These are phyloP conservation scores for Exophiala sp. DNA, from an alignment of 2,329 filamentous ascomycete species.

Conservation along the genomic window DNA sequence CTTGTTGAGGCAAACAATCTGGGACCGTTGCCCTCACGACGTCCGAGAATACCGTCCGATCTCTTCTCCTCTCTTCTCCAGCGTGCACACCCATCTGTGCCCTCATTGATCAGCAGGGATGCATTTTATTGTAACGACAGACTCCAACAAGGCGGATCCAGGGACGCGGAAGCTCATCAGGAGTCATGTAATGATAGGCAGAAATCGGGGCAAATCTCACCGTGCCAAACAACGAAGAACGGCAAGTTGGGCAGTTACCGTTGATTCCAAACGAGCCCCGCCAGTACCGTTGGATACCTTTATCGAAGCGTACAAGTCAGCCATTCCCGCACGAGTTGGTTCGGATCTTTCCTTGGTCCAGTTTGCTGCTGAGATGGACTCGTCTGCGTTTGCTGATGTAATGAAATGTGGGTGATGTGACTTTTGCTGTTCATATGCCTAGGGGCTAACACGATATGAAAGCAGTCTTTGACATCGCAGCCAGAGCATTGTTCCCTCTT, in stretches of 20 bases:
- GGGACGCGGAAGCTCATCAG: conserved; percentile 16
- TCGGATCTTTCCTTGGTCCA: conserved; percentile 28
- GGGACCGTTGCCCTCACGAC: background rate
- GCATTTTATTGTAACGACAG: conserved; percentile 22
- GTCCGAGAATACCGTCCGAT: background rate
- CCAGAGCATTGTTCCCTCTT: background rate
- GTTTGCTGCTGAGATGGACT: conserved; percentile 32
- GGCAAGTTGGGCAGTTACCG: background rate
- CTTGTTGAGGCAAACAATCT: background rate
- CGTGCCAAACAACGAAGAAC: background rate
- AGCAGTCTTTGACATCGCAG: conserved; percentile 30
- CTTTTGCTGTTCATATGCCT: background rate
- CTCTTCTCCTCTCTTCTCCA: background rate
- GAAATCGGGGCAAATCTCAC: conserved; percentile 12
- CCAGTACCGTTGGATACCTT: conserved; percentile 4
- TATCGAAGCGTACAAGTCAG: conserved; percentile 1
- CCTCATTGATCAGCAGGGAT: conserved; percentile 1
- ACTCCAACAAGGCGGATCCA: conserved; percentile 8
- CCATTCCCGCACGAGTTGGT: conserved; percentile 13
- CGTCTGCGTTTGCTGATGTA: conserved; percentile 27
- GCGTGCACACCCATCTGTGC: no score
- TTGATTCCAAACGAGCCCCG: conserved; percentile 4
- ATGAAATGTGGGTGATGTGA: conserved; percentile 30
- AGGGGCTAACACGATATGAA: background rate
- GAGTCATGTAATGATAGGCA: conserved; percentile 19